Conservation (phyloP, 179 eudicot genomes). For the Amaranthus tricolor region DNA sequence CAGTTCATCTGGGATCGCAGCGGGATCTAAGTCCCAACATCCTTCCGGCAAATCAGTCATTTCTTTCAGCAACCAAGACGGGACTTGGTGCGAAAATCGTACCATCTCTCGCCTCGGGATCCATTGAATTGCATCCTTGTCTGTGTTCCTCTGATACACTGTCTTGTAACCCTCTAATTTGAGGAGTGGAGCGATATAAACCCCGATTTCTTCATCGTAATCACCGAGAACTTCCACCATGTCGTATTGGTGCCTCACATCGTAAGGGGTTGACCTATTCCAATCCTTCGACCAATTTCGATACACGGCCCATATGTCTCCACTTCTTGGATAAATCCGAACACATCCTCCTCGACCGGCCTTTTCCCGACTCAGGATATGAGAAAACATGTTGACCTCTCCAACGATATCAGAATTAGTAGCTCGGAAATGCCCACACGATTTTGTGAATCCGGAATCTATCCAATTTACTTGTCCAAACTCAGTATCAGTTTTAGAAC, state of each 20-base stretch:
- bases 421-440: constrained; percentile 50
- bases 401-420: constrained; percentile 38
- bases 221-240: constrained; percentile 47
- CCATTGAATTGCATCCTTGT: constrained; percentile 31
- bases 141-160: constrained; percentile 35
- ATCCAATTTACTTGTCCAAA: constrained; percentile 45
- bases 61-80: constrained; percentile 41
- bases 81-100: constrained; percentile 49
- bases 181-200: constrained; percentile 34
- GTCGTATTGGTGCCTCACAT: constrained; percentile 43
- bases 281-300: constrained; percentile 47
- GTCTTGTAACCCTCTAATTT: constrained; percentile 47
- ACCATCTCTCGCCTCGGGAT: constrained; percentile 47
- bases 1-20: constrained; percentile 53
- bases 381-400: constrained; percentile 54
- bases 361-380: constrained; percentile 35
- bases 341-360: constrained; percentile 53
- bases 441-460: constrained; percentile 44
- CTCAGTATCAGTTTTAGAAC: constrained; percentile 45
- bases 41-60: constrained; percentile 39
- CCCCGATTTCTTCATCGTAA: constrained; percentile 43
- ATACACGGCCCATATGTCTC: constrained; percentile 50
- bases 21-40: constrained; percentile 56
- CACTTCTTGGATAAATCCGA: constrained; percentile 41
- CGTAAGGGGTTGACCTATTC: constrained; percentile 43